Evolutionary conservation across 306 rosid species (phyloP), one percentile per base, ranked within the genome.

Genomic region (Chamaecrista fasciculata): DNA sequence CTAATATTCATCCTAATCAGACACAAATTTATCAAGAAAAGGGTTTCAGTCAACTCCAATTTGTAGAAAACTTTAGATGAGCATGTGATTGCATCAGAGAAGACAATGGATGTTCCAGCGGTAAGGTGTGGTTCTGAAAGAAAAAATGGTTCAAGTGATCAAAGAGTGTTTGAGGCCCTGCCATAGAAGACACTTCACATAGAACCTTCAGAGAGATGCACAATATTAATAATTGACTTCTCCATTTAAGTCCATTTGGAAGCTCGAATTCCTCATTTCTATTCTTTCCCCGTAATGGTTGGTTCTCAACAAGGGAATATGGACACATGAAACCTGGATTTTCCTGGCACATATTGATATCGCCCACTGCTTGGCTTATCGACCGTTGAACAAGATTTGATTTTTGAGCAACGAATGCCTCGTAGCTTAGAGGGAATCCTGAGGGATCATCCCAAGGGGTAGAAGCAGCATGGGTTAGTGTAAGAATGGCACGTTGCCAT

Each of bases 391-490:
- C 63, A 72, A 62, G 78, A 50, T 53, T 62, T 48, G 82, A 82
- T 47, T 78, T 82, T 77, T 71, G 78, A 64, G 83, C 79, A 36
- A 77, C 83, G 67, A 68, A 77, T 67, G 57, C 42, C 19, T 81
- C 89, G 31, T 71, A 79, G 78, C 74, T 68, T 65, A 81, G 67
- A 66, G 88, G 86, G 34, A 67, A 79, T 52, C 87, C 89, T 19
- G 79, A 69, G 37, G 82, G 80, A 65, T 80, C 89, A 66, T 87
- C 87, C 58, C 72, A 55, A 12, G 82, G 82, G 70, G 72, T 49
- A 66, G 87, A 76, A 75, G 85, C 87, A 61, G 92, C 89, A 78
- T 84, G 92, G 4, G 89, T 84, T 34, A 87, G 73, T 25, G 81
- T 61, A 20, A 87, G 76, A 65, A 87, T 71, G 28, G 74, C 48